These are phyloP conservation scores for Euphorbia celastroides DNA, from an alignment of 441 rosid species.

Conservation along the genomic window DNA sequence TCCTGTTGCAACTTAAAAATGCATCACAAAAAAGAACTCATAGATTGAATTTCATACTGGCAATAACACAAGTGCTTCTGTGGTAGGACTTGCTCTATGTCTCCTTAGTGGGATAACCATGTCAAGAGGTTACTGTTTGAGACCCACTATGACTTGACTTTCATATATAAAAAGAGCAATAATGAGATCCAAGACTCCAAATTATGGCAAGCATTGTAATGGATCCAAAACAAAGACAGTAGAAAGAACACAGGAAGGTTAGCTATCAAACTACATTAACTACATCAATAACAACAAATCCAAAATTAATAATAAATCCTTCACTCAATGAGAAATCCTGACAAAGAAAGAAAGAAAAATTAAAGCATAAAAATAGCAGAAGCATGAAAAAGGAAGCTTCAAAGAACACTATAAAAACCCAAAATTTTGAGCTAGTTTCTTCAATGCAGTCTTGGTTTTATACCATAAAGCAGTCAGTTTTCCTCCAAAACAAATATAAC, in stretches of 20 bases:
- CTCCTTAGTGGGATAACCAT: not conserved
- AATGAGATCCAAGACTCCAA: not conserved
- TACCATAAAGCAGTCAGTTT: not conserved
- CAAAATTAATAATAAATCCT: not conserved
- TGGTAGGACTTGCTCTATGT: not conserved
- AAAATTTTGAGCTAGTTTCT: not conserved
- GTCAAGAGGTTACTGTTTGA: not conserved
- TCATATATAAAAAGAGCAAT: not conserved
- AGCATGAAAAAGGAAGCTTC: constrained; percentile 3
- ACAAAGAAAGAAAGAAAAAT: not conserved
- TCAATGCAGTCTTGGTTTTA: not conserved
- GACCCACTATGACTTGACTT: not conserved
- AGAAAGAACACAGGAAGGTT: not conserved
- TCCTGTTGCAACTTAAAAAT: not conserved
- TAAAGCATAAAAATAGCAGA: not conserved
- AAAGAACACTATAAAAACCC: not conserved
- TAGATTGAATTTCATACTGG: not conserved
- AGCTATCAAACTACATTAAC: not conserved
- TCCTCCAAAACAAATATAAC: not conserved
- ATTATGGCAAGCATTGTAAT: not conserved
- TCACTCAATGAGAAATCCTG: not conserved
- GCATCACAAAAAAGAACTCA: not conserved
- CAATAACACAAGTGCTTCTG: not conserved
- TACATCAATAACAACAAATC: not conserved
- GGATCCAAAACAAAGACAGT: not conserved